phyloP scores from a whole-genome alignment of 176 grass and related monocot genomes.

The Olyra latifolia region DNA sequence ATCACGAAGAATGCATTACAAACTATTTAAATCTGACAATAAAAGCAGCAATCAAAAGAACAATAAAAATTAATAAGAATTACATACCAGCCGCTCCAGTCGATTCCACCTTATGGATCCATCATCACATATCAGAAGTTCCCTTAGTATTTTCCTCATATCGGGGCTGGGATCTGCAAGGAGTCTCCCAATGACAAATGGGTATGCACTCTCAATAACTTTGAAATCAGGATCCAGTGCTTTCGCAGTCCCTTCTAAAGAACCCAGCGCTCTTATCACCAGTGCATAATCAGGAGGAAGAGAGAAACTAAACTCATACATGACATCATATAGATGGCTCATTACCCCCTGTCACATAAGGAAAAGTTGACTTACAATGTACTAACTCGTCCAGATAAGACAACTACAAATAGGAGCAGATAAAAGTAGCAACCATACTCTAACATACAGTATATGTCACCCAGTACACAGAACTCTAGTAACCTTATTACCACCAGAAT shows the following conservation, averaged over 20 bases:
- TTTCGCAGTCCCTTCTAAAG: conserved; percentile 95
- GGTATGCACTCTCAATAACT: conserved; percentile 95
- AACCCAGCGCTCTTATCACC: conserved; percentile 93
- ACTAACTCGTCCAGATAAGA: background rate
- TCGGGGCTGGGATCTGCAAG: conserved; percentile 84
- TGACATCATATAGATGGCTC: conserved; percentile 80
- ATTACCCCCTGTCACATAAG: conserved; percentile 72
- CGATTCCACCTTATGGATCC: conserved; percentile 95
- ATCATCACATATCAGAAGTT: conserved; percentile 81
- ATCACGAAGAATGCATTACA: background rate
- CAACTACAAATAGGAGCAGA: background rate
- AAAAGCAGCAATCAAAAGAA: background rate
- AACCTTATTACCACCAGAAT: background rate
- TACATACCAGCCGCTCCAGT: conserved; percentile 73
- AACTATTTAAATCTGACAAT: background rate
- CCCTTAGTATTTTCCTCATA: conserved; percentile 92
- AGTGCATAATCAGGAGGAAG: conserved; percentile 94
- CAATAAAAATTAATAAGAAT: conserved; percentile 21
- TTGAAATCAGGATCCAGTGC: conserved; percentile 93
- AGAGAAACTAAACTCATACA: conserved; percentile 98
- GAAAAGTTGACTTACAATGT: conserved; percentile 14
- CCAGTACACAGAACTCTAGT: background rate
- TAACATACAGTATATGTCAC: conserved; percentile 5
- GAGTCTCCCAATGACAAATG: conserved; percentile 89
- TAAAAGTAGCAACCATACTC: background rate